Evolutionary conservation across 331 rosid genomes (phyloP).

Genomic region (Acacia concinna): DNA sequence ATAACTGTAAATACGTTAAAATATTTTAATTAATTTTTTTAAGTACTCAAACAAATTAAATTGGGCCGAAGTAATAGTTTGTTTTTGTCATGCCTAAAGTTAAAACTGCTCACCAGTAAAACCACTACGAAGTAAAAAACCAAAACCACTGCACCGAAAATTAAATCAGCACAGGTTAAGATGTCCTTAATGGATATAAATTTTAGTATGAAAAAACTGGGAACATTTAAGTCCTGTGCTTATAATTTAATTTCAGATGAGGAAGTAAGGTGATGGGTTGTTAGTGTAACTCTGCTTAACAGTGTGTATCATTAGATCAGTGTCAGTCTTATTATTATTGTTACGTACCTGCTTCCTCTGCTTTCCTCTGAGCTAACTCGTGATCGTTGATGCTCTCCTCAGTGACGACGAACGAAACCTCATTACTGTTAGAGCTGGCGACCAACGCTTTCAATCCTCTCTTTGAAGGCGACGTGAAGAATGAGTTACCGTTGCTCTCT

Average conservation of each 20-base stretch:
- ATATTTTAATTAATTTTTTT: no score
- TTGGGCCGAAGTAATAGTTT: no score
- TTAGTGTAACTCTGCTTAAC: not conserved
- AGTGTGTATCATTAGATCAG: not conserved
- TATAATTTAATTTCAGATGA: not conserved
- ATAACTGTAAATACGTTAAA: no score
- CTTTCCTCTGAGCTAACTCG: conserved; percentile 95
- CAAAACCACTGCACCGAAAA: not conserved
- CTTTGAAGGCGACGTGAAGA: conserved; percentile 74
- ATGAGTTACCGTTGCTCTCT: conserved; percentile 48
- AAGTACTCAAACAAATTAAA: no score
- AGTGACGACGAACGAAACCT: conserved; percentile 37
- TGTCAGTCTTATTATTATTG: not conserved
- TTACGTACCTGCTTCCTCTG: conserved; percentile 92
- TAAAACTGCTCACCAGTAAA: not conserved
- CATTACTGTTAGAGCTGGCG: conserved; percentile 42
- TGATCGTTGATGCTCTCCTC: conserved; percentile 80
- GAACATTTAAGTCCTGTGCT: not conserved
- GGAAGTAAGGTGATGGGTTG: not conserved
- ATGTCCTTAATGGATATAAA: not conserved
- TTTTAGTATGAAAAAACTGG: not conserved
- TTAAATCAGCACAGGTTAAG: not conserved
- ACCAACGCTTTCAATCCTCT: conserved; percentile 79
- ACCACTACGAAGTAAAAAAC: no score
- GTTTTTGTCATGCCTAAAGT: not conserved